Base-by-base conservation (phyloP, 2,329 filamentous ascomycete species). In the Pseudopithomyces chartarum region DNA sequence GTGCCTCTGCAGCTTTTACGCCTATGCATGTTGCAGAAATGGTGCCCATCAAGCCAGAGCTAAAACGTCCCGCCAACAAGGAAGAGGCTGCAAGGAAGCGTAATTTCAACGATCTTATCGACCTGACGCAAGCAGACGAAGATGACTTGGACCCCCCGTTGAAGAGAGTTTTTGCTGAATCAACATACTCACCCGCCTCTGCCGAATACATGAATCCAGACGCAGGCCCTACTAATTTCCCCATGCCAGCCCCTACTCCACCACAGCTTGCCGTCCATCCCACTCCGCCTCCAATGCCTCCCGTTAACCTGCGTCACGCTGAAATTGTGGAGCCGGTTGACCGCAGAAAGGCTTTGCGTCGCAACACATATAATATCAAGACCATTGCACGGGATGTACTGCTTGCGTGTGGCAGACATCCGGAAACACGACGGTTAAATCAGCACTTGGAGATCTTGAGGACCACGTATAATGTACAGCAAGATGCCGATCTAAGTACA, bases 361-460 rank as follows among this genome's bases (percentile, higher is more conserved):
- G 82, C 57, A 78, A 78, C 6, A 78, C 73, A 15, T 90, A 90
- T 65, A 81, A 89, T 64, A 80, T 83, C 1, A 79, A 81, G 43
- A 89, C 85, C 0, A 87, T 90, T 57, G 87, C 86, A 4, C 77
- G 85, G 49, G 86, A 89, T 67, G 80, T 90, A 6, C 75, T 90
- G 11, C 81, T 89, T 48, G 84, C 85, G 15, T 80, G 85, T 12
- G 85, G 85, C 15, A 82, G 83, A 55, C 86, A 89, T 67, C 86
- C 87, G 0, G 81, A 81, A 10, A 83, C 87, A 70, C 74, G 80
- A 23, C 73, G 78, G 2, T 71, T 90, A 34, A 90, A 90, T 64
- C 77, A 79, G 29, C 86, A 89, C 73, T 74, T 89, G 57, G 77
- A 82, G 54, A 65, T 76, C 33, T 67, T 85, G 7, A 78, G 76